Evolutionary conservation across 179 eudicot species (phyloP), one percentile per base, ranked within the genome.

Genomic region (Spergularia azorica): DNA sequence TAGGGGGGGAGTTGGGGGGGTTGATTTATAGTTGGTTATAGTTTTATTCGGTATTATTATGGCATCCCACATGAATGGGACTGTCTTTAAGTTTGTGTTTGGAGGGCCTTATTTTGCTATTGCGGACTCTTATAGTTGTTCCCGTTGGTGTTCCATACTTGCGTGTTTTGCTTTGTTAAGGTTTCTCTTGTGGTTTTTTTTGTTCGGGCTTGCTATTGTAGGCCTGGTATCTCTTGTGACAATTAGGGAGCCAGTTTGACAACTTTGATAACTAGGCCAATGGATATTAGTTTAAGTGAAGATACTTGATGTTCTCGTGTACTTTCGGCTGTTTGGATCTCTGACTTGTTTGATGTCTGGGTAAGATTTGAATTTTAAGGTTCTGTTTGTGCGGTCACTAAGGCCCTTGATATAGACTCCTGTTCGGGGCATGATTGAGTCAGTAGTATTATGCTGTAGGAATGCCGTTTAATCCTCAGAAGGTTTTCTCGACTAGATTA

Each of bases 401-500:
- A 3, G 7, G 12, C 10, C 16, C 14, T 32, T 56, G n/a, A n/a
- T n/a, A n/a, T n/a, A n/a, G n/a, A n/a, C n/a, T 16, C 6, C 15
- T 20, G 26, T 59, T 59, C 4, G n/a, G 26, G 5, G 63, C 6
- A 5, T 16, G 17, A n/a, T 20, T n/a, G n/a, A 20, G 17, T 1
- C 59, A 56, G n/a, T 26, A 26, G 1, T 13, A 16, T 56, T 56
- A 13, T 56, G n/a, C 16, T 13, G 16, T 61, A 60, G 63, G 20
- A 3, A 43, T 76, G 83, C 73, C 77, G 71, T 65, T 65, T 65
- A 15, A 65, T 14, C 12, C 43, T 72, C 79, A 70, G 84, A 75
- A 64, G 79, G 63, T 46, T 41, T 73, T 78, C 79, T 77, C 46
- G 81, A 70, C 58, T 74, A 74, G 68, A 20, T 63, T 39, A 68